Evolutionary conservation across 768 basidiomycete genomes (phyloP).

Genomic region (Leccinum truebloodii): DNA sequence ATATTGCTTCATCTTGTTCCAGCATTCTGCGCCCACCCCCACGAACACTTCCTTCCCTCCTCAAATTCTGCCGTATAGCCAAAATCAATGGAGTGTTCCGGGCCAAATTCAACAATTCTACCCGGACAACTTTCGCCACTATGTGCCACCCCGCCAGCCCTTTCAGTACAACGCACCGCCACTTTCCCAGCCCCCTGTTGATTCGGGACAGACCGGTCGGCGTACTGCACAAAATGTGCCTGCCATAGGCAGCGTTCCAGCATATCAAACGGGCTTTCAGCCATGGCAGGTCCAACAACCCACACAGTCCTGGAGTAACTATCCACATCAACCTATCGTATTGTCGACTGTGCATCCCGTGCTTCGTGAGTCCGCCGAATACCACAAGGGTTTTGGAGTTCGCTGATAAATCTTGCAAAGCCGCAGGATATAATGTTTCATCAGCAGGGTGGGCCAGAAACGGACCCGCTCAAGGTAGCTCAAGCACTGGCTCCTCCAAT

Average conservation of each 20-base stretch:
- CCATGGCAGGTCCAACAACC: constrained; percentile 10
- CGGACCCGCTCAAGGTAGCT: not conserved
- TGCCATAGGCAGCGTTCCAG: constrained; percentile 1
- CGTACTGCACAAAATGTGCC: constrained; percentile 15
- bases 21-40: constrained; percentile 11
- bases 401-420: constrained; percentile 1
- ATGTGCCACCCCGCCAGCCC: constrained; percentile 4
- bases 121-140: constrained; percentile 3
- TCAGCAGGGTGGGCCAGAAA: constrained; percentile 1
- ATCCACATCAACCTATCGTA: constrained; percentile 6
- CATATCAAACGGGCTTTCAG: constrained; percentile 8
- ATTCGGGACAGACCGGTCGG: constrained; percentile 12
- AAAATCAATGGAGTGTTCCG: constrained; percentile 1
- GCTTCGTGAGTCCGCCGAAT: constrained; percentile 12
- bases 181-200: constrained; percentile 3
- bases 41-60: not conserved
- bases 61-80: constrained; percentile 14
- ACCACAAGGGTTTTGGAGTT: not conserved
- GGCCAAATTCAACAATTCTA: not conserved
- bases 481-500: constrained; percentile 1
- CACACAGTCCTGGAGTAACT: constrained; percentile 10
- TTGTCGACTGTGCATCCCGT: not conserved
- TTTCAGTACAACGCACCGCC: not conserved
- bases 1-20: constrained; percentile 6
- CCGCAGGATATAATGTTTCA: constrained; percentile 5